These are phyloP conservation scores for Mycena vitilis DNA, from an alignment of 768 basidiomycete genomes.

Conservation along the genomic window DNA sequence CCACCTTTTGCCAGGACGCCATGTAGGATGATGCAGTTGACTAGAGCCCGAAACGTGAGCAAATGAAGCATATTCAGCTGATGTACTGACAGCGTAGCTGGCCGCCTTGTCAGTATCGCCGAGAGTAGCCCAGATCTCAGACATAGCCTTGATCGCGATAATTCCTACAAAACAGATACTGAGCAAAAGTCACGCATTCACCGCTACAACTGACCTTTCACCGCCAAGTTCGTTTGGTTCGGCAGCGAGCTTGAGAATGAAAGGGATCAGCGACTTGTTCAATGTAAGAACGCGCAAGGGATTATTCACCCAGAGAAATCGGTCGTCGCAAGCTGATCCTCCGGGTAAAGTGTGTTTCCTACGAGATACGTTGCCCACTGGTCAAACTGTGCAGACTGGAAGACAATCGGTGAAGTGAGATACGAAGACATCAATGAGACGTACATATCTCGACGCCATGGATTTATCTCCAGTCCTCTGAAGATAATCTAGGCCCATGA, in stretches of 20 bases:
- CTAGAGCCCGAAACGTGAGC: not conserved
- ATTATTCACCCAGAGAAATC: constrained; percentile 57
- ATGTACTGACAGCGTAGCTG: constrained; percentile 53
- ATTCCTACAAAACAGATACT: constrained; percentile 46
- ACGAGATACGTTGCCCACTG: constrained; percentile 75
- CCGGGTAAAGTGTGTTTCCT: constrained; percentile 59
- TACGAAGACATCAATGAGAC: constrained; percentile 32
- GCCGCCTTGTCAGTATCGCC: constrained; percentile 49
- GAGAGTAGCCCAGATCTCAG: constrained; percentile 59
- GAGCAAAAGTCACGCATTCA: not conserved
- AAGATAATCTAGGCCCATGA: constrained; percentile 73
- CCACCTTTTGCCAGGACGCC: constrained; percentile 1
- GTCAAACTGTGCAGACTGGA: constrained; percentile 52
- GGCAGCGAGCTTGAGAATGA: constrained; percentile 44
- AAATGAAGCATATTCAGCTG: not conserved
- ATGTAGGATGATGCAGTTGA: constrained; percentile 1
- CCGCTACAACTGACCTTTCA: constrained; percentile 58
- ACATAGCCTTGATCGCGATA: constrained; percentile 73
- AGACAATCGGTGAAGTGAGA: not conserved
- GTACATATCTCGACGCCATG: constrained; percentile 58
- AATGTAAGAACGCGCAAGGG: not conserved
- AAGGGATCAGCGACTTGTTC: not conserved
- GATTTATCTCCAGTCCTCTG: constrained; percentile 65
- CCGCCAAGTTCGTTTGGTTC: constrained; percentile 76
- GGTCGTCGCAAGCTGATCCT: constrained; percentile 65